Conservation (phyloP, 305 asterid genomes). For the Rubia tinctorum region DNA sequence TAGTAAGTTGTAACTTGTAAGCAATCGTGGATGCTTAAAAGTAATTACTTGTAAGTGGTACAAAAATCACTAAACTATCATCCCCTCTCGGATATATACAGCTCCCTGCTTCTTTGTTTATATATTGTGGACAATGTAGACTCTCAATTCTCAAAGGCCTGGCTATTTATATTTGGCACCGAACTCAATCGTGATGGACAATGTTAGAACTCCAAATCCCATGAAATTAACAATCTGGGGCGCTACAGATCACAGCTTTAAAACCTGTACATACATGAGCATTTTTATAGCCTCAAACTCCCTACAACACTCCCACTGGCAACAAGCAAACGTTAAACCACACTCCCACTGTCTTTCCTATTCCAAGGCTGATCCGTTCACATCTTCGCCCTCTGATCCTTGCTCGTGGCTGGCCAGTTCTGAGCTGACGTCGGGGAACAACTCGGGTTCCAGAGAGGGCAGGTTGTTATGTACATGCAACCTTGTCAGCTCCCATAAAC, state of each 20-base stretch:
- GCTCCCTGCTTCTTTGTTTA: too few species aligned
- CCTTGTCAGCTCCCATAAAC: constrained; percentile 97
- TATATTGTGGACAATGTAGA: too few species aligned
- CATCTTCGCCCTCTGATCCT: constrained; percentile 23
- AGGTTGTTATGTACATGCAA: constrained; percentile 76
- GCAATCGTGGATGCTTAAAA: too few species aligned
- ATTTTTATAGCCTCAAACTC: constrained; percentile 26
- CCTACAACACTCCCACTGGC: constrained; percentile 22
- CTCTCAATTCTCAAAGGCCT: too few species aligned
- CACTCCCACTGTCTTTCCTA: constrained; percentile 15
- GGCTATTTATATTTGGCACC: not conserved
- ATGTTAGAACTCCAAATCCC: constrained; percentile 1
- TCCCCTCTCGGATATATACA: too few species aligned
- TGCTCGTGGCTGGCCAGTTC: constrained; percentile 26
- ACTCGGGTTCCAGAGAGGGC: constrained; percentile 71
- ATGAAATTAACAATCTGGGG: constrained; percentile 4
- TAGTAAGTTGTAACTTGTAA: too few species aligned
- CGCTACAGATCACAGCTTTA: constrained; percentile 20
- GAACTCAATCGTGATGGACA: not conserved
- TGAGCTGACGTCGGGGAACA: constrained; percentile 60
- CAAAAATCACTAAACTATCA: too few species aligned
- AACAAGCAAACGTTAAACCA: constrained; percentile 13
- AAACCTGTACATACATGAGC: constrained; percentile 46
- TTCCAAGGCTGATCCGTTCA: constrained; percentile 30
- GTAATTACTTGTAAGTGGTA: too few species aligned